A percentile compares a stretch with the other conserved stretches of the same genome.
Conservation (phyloP, 805 yeast species). For the Saccharomycopsis javanensis region DNA sequence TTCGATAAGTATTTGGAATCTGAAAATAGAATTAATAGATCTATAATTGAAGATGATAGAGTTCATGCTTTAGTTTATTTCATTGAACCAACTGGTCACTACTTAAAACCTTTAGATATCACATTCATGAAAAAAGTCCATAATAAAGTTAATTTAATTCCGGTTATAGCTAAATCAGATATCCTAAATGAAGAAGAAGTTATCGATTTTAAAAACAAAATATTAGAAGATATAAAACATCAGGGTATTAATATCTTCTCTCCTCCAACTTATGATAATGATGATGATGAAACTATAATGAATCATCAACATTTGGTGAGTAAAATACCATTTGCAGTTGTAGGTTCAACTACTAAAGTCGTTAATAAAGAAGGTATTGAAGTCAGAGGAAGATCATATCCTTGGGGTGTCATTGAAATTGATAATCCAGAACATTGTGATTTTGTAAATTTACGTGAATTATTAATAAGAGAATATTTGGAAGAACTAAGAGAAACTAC, state of each 20-base stretch:
- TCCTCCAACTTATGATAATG: conserved; percentile 54
- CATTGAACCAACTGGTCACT: conserved; percentile 85
- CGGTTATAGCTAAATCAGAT: conserved; percentile 91
- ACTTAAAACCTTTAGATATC: conserved; percentile 78
- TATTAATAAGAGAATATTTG: conserved; percentile 80
- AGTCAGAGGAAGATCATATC: conserved; percentile 88
- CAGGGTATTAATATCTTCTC: conserved; percentile 65
- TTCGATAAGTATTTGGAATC: conserved; percentile 83
- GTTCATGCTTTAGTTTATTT: conserved; percentile 90
- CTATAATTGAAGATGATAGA: conserved; percentile 65
- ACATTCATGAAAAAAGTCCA: conserved; percentile 80
- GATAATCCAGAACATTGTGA: conserved; percentile 93
- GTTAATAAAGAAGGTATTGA: conserved; percentile 51
- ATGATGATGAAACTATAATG: conserved; percentile 72
- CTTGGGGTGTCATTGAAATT: conserved; percentile 96
- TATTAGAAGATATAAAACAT: conserved; percentile 63
- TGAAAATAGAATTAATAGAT: conserved; percentile 75
- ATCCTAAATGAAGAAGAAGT: conserved; percentile 85
- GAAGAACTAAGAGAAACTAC: conserved; percentile 92
- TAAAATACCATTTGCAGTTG: conserved; percentile 73
- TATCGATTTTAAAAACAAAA: conserved; percentile 60
- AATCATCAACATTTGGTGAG: conserved; percentile 56
- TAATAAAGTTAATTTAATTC: conserved; percentile 86
- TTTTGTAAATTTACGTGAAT: conserved; percentile 78
- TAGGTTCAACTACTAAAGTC: conserved; percentile 75